Percentiles rank a stretch among this genome's conserved stretches.
These are phyloP conservation scores for Arabidopsis thaliana DNA, from an alignment of 345 rosid genomes.

Conservation along the genomic window DNA sequence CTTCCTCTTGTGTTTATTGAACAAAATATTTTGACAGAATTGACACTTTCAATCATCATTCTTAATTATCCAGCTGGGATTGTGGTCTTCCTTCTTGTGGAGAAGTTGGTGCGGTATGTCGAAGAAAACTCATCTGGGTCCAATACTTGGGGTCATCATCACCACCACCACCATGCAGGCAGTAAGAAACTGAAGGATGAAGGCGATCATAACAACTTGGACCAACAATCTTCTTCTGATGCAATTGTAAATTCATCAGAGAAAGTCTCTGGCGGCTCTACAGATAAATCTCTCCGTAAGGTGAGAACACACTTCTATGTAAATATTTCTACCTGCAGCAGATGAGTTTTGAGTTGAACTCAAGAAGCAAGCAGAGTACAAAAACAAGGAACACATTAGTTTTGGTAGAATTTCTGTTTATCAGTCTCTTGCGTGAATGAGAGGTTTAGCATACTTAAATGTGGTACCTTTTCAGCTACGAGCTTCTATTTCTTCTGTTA, in stretches of 20 bases:
- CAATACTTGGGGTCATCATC: slow-evolving; percentile 68
- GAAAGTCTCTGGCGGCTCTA: slow-evolving; percentile 48
- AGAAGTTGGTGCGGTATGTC: slow-evolving; percentile 91
- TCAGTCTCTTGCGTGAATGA: slow-evolving; percentile 14
- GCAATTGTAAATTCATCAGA: slow-evolving; percentile 46
- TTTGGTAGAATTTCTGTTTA: slow-evolving; percentile 7
- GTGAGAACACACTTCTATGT: slow-evolving; percentile 47
- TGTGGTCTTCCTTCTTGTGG: slow-evolving; percentile 90
- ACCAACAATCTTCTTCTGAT: slow-evolving; percentile 46
- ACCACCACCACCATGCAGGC: slow-evolving; percentile 64
- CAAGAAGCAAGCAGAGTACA: slow-evolving; percentile 7
- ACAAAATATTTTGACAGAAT: not conserved
- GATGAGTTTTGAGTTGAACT: slow-evolving; percentile 7
- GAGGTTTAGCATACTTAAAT: slow-evolving; percentile 10
- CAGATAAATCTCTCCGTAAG: slow-evolving; percentile 71
- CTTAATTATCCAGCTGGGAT: slow-evolving; percentile 80
- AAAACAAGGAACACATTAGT: not conserved
- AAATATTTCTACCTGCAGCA: not conserved
- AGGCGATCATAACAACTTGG: slow-evolving; percentile 40
- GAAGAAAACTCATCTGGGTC: slow-evolving; percentile 70
- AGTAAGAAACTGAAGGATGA: slow-evolving; percentile 66
- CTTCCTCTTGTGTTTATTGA: not conserved
- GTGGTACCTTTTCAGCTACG: not conserved
- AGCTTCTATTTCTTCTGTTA: slow-evolving; percentile 20
- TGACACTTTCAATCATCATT: slow-evolving; percentile 38